Base-by-base conservation (phyloP, 1,284 basidiomycete genomes). In the Ustilago hordei region DNA sequence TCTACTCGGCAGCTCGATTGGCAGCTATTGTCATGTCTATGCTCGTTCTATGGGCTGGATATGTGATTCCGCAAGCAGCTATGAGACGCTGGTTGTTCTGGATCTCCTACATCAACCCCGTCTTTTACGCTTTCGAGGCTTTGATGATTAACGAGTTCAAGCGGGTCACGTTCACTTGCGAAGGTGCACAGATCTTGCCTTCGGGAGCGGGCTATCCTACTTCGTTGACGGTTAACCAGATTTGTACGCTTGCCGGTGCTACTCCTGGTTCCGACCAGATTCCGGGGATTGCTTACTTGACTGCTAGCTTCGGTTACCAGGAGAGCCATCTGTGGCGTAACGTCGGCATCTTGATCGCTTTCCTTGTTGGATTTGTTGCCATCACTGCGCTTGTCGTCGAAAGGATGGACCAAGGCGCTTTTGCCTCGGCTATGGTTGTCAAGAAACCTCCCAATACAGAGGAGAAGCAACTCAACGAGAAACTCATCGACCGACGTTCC, bases 81-180 rank as follows among this genome's bases (percentile, higher is more conserved):
- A 94, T 95, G 93, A 92, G 93, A 85, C 88, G 92, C 59, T 95
- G 93, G 93, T 85, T 95, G 17, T 93, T 93, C 88, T 95, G 93
- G 93, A 74, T 81, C 62, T 66, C 65, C 28, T 80, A 80, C 59
- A 38, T 78, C 61, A 81, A 79, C 57, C 85, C 85, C 7, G 84
- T 93, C 48, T 87, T 90, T 15, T 95, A 94, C 87, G 92, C 91
- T 0, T 95, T 93, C 89, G 91, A 92, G 76, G 92, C 90, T 1
- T 88, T 91, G 59, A 77, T 83, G 77, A 64, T 77, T 64, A 89
- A 89, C 85, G 89, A 89, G 82, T 89, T 89, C 78, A 75, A 74
- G 61, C 55, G 75, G 0, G 54, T 69, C 47, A 80, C 64, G 1
- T 77, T 80, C 47, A 77, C 77, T 19, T 82, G 81, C 54, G 70